phyloP scores from a whole-genome alignment of 306 rosid species.

The Aeschynomene evenia region DNA sequence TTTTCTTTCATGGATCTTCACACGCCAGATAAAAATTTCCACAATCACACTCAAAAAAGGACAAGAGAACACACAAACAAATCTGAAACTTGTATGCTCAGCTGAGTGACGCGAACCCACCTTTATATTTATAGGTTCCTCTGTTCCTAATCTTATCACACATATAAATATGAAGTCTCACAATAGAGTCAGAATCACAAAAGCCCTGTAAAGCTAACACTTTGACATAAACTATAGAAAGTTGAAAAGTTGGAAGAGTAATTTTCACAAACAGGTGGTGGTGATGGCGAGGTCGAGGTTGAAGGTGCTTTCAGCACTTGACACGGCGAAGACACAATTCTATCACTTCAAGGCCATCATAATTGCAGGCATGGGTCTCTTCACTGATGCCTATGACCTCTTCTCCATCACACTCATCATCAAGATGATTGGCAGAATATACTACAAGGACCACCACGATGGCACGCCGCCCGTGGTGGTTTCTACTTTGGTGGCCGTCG shows the following conservation, averaged over 20 bases:
- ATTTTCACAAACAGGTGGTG: not conserved
- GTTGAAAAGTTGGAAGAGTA: not conserved
- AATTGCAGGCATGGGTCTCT: constrained; percentile 86
- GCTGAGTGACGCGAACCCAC: not conserved
- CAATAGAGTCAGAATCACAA: not conserved
- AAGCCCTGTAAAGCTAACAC: not conserved
- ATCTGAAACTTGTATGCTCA: not conserved
- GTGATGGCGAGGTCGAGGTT: constrained; percentile 49
- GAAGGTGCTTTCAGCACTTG: constrained; percentile 67
- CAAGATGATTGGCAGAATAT: constrained; percentile 51
- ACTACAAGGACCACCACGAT: constrained; percentile 16
- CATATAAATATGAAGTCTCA: not conserved
- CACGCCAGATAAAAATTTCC: not conserved
- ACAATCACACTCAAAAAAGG: not conserved
- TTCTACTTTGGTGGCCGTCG: constrained; percentile 39
- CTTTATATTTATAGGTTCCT: no score
- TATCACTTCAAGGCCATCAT: constrained; percentile 86
- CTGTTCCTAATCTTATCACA: no score
- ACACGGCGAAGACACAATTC: constrained; percentile 63
- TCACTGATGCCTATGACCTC: constrained; percentile 76
- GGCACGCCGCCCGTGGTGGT: constrained; percentile 16
- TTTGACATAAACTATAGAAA: not conserved
- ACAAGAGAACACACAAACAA: not conserved
- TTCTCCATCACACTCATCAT: constrained; percentile 60
- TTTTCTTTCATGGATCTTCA: not conserved